Evolutionary conservation across 169 alveolate species (phyloP), one percentile per base, ranked within the genome.

Genomic region (Cryptosporidium baileyi): DNA sequence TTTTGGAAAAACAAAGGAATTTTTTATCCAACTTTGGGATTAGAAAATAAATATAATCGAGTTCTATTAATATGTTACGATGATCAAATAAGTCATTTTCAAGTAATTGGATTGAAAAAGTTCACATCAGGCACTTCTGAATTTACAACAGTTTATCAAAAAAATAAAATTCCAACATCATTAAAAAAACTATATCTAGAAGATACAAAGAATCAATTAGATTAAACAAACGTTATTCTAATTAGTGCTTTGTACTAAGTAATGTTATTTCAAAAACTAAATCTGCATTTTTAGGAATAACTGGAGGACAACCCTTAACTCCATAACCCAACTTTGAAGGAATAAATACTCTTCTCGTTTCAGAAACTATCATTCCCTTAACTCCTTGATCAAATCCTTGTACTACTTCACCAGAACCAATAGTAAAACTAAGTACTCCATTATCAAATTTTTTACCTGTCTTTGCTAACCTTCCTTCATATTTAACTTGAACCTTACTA

Each of bases 331-430:
- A 81, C 60, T 62, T 74, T 3, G 90, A 65, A 2, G 92, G 92
- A 30, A 82, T 82, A 47, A 40, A 54, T 3, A 89, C 67, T 60
- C 80, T 82, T 57, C 90, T 80, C 3, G 82, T 80, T 51, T 89
- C 92, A 44, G 89, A 74, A 28, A 82, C 82, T 30, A 60, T 47
- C 92, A 89, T 89, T 80, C 92, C 92, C 19, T 82, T 80, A n/a
- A 81, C 90, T 24, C 92, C 92, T 24, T 89, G 92, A 24, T 89
- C 92, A 89, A 82, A 74, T 1, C 90, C 90, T 0, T 89, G 88
- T 30, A 89, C 82, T 32, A 89, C 92, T 3, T 80, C 80, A 26
- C 90, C 90, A 19, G 67, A 36, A 2, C 92, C 92, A 52, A 81
- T 11, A n/a, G 60, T 62, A 40, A 81, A 81, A 34, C 61, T 40